Evolutionary conservation across 1,284 basidiomycete genomes (phyloP), one percentile per base, ranked within the genome.

Genomic region (Ceratorhiza oryzae-sativae): DNA sequence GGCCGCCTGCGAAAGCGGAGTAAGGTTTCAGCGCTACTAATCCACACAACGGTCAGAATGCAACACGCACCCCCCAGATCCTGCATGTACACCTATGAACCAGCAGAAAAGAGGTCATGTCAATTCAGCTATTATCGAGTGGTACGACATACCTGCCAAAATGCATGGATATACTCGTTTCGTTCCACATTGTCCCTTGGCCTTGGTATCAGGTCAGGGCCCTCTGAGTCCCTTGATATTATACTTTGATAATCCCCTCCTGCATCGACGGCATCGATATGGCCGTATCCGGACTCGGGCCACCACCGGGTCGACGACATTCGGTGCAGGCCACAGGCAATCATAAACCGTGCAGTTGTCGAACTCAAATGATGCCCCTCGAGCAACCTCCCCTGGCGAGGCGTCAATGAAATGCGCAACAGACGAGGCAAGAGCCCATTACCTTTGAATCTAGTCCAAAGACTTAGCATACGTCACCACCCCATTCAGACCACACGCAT

Each of bases 241-340:
- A 25, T 32, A 30, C 55, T 53, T 46, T 45, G 36, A 30, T 25
- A 18, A 15, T 18, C 49, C 27, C 6, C 51, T 18, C 27, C 39
- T 18, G 36, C 65, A 42, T 45, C 41, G 20, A 56, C 20, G 4
- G 13, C 13, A 49, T 58, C 65, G 25, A 56, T 68, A 42, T 39
- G 34, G 12, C 62, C 62, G 30, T 41, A 53, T n/a, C 55, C 62
- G 13, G 62, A 51, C 48, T 68, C 39, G 6, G 73, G 73, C 55
- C 41, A 18, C 73, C 73, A 74, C 23, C 59, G 62, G 12, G 53
- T 23, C 3, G 71, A 70, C 9, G 39, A 39, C 20, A 74, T 68
- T 42, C 65, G 73, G 42, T 75, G 74, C n/a, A 75, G 46, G n/a
- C 74, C 73, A 42, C 62, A 73, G 5, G 73, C 74, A 20, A 75